Percentiles rank a stretch among this genome's conserved stretches.
Evolutionary conservation across 2,329 filamentous ascomycete genomes (phyloP).

Genomic region (Coniochaeta sp.): DNA sequence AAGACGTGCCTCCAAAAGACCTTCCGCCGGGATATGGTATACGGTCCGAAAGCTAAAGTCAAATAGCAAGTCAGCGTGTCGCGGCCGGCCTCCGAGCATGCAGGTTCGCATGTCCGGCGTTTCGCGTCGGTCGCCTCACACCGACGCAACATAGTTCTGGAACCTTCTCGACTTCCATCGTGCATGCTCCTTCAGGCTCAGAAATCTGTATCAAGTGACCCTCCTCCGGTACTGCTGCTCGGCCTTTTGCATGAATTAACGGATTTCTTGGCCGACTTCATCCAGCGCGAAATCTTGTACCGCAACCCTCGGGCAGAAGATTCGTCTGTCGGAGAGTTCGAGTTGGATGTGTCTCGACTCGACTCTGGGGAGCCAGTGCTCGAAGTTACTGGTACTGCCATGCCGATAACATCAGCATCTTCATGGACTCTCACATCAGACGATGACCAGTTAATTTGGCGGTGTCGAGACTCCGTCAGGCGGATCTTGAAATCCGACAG

Average conservation of each 20-base stretch:
- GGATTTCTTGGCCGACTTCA: background rate
- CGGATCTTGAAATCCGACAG: conserved; percentile 16
- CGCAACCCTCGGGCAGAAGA: background rate
- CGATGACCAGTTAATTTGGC: conserved; percentile 2
- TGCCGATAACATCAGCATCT: conserved; percentile 1
- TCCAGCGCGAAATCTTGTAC: background rate
- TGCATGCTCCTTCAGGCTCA: background rate
- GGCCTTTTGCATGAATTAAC: background rate
- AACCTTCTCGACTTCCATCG: background rate
- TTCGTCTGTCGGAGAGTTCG: background rate
- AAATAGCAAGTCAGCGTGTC: background rate
- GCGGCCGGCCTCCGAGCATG: background rate
- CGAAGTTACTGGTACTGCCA: background rate
- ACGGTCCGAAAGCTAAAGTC: background rate
- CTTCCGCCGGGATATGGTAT: background rate
- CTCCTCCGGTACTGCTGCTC: background rate
- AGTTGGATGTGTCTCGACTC: background rate
- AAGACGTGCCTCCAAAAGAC: background rate
- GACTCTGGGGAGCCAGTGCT: background rate
- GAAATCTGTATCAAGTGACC: background rate
- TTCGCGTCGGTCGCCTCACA: background rate
- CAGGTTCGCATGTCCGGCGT: background rate
- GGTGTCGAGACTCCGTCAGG: conserved; percentile 12
- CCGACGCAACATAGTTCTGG: background rate
- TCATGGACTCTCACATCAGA: background rate